Base-by-base conservation (phyloP, 2,329 filamentous ascomycete genomes). In the Colletotrichum magnum region DNA sequence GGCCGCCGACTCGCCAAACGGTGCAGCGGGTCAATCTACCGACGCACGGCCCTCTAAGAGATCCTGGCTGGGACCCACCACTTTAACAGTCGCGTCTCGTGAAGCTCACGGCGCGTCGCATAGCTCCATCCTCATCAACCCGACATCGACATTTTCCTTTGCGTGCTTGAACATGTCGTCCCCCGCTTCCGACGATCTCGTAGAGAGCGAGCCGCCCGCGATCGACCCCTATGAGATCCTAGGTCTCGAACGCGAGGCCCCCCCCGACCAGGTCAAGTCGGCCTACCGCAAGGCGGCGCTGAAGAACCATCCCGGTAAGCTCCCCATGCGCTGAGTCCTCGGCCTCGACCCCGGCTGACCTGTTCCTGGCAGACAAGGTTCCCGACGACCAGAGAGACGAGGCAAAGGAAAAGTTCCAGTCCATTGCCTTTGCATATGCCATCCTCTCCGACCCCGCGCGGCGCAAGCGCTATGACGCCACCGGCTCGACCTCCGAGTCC, bases 231-330 rank as follows among this genome's bases (percentile, higher is more conserved):
- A 99, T 77, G 88, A 91, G 74, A 89, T 95, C 62, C 89, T 99
- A 9, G 88, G 85, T 24, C 80, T 99, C 48, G 86, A 91, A 45
- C 89, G 89, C 70, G 84, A 88, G 60, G 94, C 94, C 15, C 93
- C 92, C 0, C 83, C 90, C 48, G 90, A 94, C 71, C 89, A 97
- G 75, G 88, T 99, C 82, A 98, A 97, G 79, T 90, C 89, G 18
- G 94, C 95, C 18, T 99, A 99, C 84, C 93, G 94, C 77, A 97
- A 97, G 79, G 90, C 92, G 58, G 96, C 96, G 4, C 86, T 99
- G 68, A 94, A 90, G 79, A 89, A 95, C 75, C 96, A 99, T 76
- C 93, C 93, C 74, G 92, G 92, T 95, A 87, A 74, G 82, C 59
- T 13, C 7, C 28, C 3, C 24, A n/a, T 24, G 26, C 50, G 2